Evolutionary conservation across 192 early-diverging fungal genomes (phyloP).

Genomic region (Coemansia sp.): DNA sequence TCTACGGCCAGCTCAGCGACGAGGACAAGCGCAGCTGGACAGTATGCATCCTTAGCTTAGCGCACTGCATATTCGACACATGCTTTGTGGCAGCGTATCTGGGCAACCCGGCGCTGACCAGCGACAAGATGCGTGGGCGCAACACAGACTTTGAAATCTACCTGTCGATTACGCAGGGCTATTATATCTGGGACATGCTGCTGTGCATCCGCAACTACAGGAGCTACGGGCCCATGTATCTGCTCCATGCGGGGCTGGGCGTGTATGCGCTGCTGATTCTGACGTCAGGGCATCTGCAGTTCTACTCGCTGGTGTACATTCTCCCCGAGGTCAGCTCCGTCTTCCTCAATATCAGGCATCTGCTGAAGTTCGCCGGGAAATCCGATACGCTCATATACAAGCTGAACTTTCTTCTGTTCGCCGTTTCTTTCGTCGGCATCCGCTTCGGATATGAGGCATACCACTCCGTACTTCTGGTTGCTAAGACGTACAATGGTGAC

Average conservation of each 20-base stretch:
- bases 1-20: conserved; percentile 17
- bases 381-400: conserved; percentile 28
- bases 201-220: conserved; percentile 29
- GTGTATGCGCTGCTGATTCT: conserved; percentile 35
- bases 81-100: conserved; percentile 28
- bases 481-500: conserved; percentile 1
- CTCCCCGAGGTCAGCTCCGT: conserved; percentile 49
- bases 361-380: conserved; percentile 29
- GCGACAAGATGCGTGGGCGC: conserved; percentile 39
- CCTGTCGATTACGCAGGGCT: conserved; percentile 31
- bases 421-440: conserved; percentile 21
- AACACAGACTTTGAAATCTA: conserved; percentile 27
- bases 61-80: conserved; percentile 26
- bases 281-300: conserved; percentile 46
- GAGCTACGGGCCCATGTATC: conserved; percentile 34
- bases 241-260: conserved; percentile 38
- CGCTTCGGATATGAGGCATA: conserved; percentile 42
- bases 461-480: conserved; percentile 22
- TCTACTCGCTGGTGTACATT: conserved; percentile 42
- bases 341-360: conserved; percentile 39
- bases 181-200: conserved; percentile 47
- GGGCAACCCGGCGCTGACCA: conserved; percentile 12
- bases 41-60: conserved; percentile 4
- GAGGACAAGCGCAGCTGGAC: conserved; percentile 24
- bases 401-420: conserved; percentile 35